Base-by-base conservation (phyloP, 768 basidiomycete genomes). In the Suillus variegatus region DNA sequence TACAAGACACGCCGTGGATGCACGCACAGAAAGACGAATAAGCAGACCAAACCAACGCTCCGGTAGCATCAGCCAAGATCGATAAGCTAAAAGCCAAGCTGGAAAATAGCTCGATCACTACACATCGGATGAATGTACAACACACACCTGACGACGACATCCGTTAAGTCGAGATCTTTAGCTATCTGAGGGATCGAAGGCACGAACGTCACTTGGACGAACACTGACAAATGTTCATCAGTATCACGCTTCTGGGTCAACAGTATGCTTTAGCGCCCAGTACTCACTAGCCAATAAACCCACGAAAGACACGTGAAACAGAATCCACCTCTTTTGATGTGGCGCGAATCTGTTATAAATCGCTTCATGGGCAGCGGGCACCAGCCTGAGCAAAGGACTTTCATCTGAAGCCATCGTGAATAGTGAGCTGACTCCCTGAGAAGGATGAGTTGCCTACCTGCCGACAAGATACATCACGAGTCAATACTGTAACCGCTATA, bases 111-210 rank as follows among this genome's bases (percentile, higher is more conserved):
- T 57, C 22, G 5, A 47, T 20, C 2, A 54, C 55, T 14, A 57
- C 32, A 32, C 32, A 32, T 32, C 32, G 6, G n/a, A 60, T 8
- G 8, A 41, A 22, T 10, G 12, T 6, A 5, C 20, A 8, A 14
- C 2, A 64, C 68, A 49, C 62, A 86, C 87, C 87, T 90, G 60
- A 93, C 82, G 20, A 88, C 74, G 14, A 83, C 69, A 0, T 82
- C 82, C 0, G 89, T 84, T 0, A 89, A 80, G 32, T 83, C 57
- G 12, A 94, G 74, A 65, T 94, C 91, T 35, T 74, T 75, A 9
- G 92, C 86, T 54, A 95, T 87, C 60, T 90, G 84, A 0, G 91
- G 90, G 64, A 94, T 89, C 0, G 87, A 86, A 0, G 92, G 92
- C 3, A 92, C 82, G 73, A 94, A 92, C 1, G 85, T 85, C 0